Base-by-base conservation (phyloP, 2,329 filamentous ascomycete species). In the Grosmannia penicillata region DNA sequence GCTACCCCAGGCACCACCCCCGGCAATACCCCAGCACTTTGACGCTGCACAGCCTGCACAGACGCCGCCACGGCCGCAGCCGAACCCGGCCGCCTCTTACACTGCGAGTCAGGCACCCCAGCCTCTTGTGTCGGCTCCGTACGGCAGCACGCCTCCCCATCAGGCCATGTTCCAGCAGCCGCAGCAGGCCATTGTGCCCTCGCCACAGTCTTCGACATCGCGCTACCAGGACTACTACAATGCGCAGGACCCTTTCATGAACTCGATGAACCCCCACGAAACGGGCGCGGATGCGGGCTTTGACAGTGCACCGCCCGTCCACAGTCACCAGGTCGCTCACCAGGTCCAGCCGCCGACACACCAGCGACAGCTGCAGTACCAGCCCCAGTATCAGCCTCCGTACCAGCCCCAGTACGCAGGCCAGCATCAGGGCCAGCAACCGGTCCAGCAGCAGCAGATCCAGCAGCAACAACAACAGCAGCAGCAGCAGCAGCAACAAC, bases 81-180 rank as follows among this genome's bases (percentile, higher is more conserved):
- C 61, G 8, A 66, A 59, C 52, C 33, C 59, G 9, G 14, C 17
- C 14, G 30, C 9, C 6, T 10, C 23, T 48, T 65, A 62, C 44
- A 51, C 66, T n/a, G 56, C 66, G 8, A 65, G 53, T 15, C 69
- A 73, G 42, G 66, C 39, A 3, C 30, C 41, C 3, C 29, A 35
- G 11, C 41, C 39, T 17, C 33, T 33, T 3, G 18, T 26, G n/a
- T n/a, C n/a, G n/a, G n/a, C n/a, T 13, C 35, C 26, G 27, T 41
- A 41, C 38, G 26, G n/a, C 33, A 38, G n/a, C 33, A 38, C 38
- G 6, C 37, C 40, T 7, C 31, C 38, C 11, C 40, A 37, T 15
- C 18, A 18, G 9, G 17, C 30, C n/a, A n/a, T n/a, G n/a, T n/a
- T n/a, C n/a, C n/a, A n/a, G 33, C 15, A 24, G 18, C 14, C 14